Percentiles rank a stretch among this genome's conserved stretches.
phyloP scores from a whole-genome alignment of 2,329 filamentous ascomycete species.

The Apiospora sp. region DNA sequence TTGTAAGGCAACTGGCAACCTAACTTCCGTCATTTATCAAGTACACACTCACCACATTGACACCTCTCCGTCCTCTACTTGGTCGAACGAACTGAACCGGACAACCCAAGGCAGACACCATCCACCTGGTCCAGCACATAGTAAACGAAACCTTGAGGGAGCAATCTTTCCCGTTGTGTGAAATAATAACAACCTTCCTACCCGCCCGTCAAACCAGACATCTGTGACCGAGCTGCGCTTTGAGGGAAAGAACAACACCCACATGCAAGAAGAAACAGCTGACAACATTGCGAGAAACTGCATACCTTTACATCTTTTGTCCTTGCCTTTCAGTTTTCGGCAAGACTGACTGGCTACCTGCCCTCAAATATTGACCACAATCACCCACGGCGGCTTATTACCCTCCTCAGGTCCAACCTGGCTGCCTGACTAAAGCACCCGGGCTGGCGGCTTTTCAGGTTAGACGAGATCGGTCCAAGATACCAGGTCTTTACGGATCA shows the following conservation, averaged over 20 bases:
- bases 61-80: slow-evolving; percentile 3
- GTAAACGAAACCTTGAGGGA: slow-evolving; percentile 17
- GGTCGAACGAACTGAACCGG: not conserved
- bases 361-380: slow-evolving; percentile 11
- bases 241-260: slow-evolving; percentile 11
- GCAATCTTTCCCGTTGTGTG: not conserved
- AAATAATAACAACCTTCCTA: not conserved
- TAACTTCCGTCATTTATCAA: slow-evolving; percentile 6
- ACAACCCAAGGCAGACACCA: slow-evolving; percentile 12
- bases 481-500: slow-evolving; percentile 10
- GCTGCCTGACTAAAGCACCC: slow-evolving; percentile 10
- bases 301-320: not conserved
- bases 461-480: slow-evolving; percentile 16
- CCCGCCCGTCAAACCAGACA: slow-evolving; percentile 1
- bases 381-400: not conserved
- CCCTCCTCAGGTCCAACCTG: slow-evolving; percentile 12
- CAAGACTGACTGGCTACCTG: not conserved
- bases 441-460: slow-evolving; percentile 3
- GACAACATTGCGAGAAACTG: not conserved
- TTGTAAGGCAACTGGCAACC: slow-evolving; percentile 17
- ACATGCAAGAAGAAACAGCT: not conserved
- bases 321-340: not conserved
- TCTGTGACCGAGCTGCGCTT: not conserved
- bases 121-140: slow-evolving; percentile 5
- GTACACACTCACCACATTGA: slow-evolving; percentile 14